Evolutionary conservation across 1,139 yeast genomes (phyloP).

Genomic region (Saccharomyces hybrid): DNA sequence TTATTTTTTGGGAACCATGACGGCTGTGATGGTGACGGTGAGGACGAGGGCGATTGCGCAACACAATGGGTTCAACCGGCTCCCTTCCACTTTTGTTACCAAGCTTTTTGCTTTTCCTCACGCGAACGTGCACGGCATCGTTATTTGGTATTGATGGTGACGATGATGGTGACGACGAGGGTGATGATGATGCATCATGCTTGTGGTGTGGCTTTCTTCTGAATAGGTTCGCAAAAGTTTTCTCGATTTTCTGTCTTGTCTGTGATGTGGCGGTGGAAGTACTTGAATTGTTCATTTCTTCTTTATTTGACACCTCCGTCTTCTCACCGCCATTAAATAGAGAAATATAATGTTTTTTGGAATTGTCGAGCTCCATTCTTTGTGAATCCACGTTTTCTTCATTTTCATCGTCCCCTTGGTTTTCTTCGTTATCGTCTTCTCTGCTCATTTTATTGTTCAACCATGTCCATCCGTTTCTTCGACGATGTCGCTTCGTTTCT

Average conservation of each 20-base stretch:
- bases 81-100: neutral
- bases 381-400: slow-evolving; percentile 1
- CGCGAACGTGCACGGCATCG: neutral
- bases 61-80: neutral
- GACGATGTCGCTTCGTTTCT: slow-evolving; percentile 4
- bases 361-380: neutral
- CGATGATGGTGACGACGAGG: neutral
- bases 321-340: neutral
- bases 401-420: slow-evolving; percentile 3
- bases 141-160: neutral
- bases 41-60: neutral
- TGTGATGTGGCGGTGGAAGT: slow-evolving; percentile 1
- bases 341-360: neutral
- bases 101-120: neutral
- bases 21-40: neutral
- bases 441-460: slow-evolving; percentile 27
- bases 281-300: neutral
- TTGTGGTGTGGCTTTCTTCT: slow-evolving; percentile 5
- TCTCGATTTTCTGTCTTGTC: slow-evolving; percentile 2
- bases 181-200: neutral
- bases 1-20: neutral
- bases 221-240: slow-evolving; percentile 3
- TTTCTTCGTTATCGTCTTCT: slow-evolving; percentile 16
- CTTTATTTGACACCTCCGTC: neutral
- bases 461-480: slow-evolving; percentile 16